Evolutionary conservation across 2,329 filamentous ascomycete species (phyloP), one percentile per base, ranked within the genome.

Genomic region (Triangularia setosa): DNA sequence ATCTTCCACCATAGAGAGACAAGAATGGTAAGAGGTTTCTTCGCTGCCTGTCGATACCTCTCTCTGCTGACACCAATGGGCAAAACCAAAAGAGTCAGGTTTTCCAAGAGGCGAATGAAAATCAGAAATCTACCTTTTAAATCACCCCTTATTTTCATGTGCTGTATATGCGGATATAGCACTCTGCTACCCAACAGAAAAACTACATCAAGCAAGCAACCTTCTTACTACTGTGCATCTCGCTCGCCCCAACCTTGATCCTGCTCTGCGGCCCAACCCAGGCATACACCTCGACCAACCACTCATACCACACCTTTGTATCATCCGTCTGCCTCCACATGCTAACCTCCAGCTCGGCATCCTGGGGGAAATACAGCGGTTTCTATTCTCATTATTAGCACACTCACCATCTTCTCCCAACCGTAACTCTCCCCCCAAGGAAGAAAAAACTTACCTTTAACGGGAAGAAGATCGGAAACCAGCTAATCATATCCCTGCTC

Each of bases 401-500:
- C 4, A 44, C n/a, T n/a, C n/a, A 30, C 35, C 35, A 18, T 44
- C 16, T 16, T 18, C 35, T 16, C 35, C 35, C 35, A 12, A 35
- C 14, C 9, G 9, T 11, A 12, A 35, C 18, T 18, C 14, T 44
- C 16, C n/a, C 5, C n/a, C 5, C 4, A 12, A 28, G 16, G 8
- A 58, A 9, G 9, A 23, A 44, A 30, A 33, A 59, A 75, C 85
- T 73, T 81, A 93, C 93, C 87, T 95, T 96, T 14, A 99, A 79
- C 0, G 96, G 95, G 74, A 99, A 99, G 79, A 94, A 97, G 28
- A 99, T 98, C 1, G 95, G 95, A 75, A 99, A 99, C 95, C 95
- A 99, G 62, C 92, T 96, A 68, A 97, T 96, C 96, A 99, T 99
- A 72, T 96, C 93, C 74, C 90, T 90, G 81, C 93, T 97, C 85